These are phyloP conservation scores for Sarocladiaceae sp. DNA, from an alignment of 2,329 filamentous ascomycete species.

Conservation along the genomic window DNA sequence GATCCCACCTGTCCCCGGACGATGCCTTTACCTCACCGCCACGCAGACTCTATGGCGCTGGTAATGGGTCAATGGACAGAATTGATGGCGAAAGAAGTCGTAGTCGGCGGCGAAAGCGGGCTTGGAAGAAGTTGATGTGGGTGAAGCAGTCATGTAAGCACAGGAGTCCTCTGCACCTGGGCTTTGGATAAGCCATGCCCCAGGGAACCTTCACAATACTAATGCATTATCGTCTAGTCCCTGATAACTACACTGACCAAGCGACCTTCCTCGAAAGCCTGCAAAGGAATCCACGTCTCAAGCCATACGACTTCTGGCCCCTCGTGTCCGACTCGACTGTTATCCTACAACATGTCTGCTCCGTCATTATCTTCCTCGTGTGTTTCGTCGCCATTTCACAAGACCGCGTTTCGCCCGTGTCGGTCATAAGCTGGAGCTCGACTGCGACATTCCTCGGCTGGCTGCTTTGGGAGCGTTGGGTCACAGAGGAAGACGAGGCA, in stretches of 20 bases:
- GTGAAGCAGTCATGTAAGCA: constrained; percentile 85
- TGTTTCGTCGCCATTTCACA: constrained; percentile 82
- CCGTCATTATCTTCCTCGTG: constrained; percentile 88
- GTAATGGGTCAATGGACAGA: constrained; percentile 33
- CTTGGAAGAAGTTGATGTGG: constrained; percentile 96
- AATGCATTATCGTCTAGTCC: constrained; percentile 52
- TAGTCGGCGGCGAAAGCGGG: constrained; percentile 62
- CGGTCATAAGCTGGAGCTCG: constrained; percentile 79
- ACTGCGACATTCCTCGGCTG: constrained; percentile 79
- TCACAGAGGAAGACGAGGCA: constrained; percentile 57
- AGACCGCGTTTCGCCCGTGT: constrained; percentile 80
- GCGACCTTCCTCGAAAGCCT: constrained; percentile 94
- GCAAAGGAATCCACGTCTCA: constrained; percentile 85
- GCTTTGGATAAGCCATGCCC: no score
- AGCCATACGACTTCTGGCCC: constrained; percentile 97
- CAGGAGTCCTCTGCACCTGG: constrained; percentile 8
- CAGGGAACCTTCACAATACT: no score
- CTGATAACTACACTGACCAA: constrained; percentile 98
- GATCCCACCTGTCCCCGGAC: constrained; percentile 70
- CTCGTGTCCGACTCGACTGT: constrained; percentile 91
- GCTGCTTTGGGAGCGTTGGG: constrained; percentile 89
- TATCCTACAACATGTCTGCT: constrained; percentile 94
- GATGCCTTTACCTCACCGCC: constrained; percentile 72
- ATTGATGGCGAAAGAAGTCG: constrained; percentile 52
- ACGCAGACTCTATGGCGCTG: constrained; percentile 39